Base-by-base conservation (phyloP, 2,329 filamentous ascomycete species). In the Ascochyta rabiei region DNA sequence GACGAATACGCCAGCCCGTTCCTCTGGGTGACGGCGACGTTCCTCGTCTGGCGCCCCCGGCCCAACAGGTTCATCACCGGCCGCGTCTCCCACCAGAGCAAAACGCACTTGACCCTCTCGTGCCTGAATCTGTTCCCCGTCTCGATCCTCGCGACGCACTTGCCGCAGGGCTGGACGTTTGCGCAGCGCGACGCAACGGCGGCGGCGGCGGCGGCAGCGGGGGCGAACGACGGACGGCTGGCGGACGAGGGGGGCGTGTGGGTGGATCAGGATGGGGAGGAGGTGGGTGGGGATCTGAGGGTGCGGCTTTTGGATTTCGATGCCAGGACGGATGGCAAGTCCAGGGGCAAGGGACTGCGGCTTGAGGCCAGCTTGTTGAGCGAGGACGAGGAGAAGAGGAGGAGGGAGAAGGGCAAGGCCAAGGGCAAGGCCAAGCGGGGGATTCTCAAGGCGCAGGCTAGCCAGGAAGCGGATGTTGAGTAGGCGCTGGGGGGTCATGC, bases 51-150 rank as follows among this genome's bases (percentile, higher is more conserved):
- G 72, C 84, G 89, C 28, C 93, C 95, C 0, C 80, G 82, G 48
- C 84, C 85, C 40, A 90, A 90, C 31, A 85, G 87, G 8, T 86
- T 84, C 75, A 83, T 98, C 70, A 88, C 93, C 62, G 95, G 91
- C 10, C 87, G 83, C 63, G 84, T 97, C 51, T 95, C 93, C 67
- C 81, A 97, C 26, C 91, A 96, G 71, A 93, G 89, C 42, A 90
- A 95, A 64, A 91, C 91, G 6, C 91, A 97, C 70, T 82, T 99
- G 6, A 93, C 93, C 18, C 84, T 97, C 2, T 86, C 96, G 10
- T 95, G 91, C 73, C 93, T 91, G 77, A 93, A 93, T 74, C 86
- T 91, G 62, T 98, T 98, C 81, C 96, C 95, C 64, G 90, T 93
- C 1, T 91, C 89, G 38, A 90, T 99, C 56, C 89, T 93, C 66